phyloP scores from a whole-genome alignment of 2,329 filamentous ascomycete genomes.

The Pleomassaria siparia region DNA sequence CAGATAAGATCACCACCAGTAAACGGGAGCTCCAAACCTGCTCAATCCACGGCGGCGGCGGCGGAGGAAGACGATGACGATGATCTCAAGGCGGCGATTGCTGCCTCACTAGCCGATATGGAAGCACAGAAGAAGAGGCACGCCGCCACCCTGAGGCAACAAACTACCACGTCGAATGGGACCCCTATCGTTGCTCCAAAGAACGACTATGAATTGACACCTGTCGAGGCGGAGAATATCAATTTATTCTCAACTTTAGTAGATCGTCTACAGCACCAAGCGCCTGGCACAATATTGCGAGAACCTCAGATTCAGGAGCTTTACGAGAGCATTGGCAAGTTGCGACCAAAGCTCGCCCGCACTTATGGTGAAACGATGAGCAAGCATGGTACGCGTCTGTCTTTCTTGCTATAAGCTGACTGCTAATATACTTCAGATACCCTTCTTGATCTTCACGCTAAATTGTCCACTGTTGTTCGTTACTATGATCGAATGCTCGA shows the following conservation, averaged over 20 bases:
- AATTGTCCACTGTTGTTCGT: slow-evolving; percentile 90
- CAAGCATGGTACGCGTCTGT: slow-evolving; percentile 76
- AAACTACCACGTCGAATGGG: slow-evolving; percentile 60
- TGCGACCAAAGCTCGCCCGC: slow-evolving; percentile 89
- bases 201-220: slow-evolving; percentile 91
- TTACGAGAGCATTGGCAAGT: slow-evolving; percentile 92
- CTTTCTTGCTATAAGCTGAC: not conserved
- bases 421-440: slow-evolving; percentile 66
- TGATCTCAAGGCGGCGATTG: slow-evolving; percentile 91
- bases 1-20: slow-evolving; percentile 34
- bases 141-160: slow-evolving; percentile 78
- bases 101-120: slow-evolving; percentile 93
- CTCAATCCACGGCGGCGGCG: slow-evolving; percentile 32
- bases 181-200: slow-evolving; percentile 65
- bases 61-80: slow-evolving; percentile 82
- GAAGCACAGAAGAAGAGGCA: slow-evolving; percentile 96
- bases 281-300: slow-evolving; percentile 90
- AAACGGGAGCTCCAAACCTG: slow-evolving; percentile 44
- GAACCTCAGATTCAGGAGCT: slow-evolving; percentile 98
- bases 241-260: slow-evolving; percentile 93
- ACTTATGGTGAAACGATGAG: slow-evolving; percentile 99
- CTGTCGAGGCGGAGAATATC: slow-evolving; percentile 95
- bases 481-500: slow-evolving; percentile 99
- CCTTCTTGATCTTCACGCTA: slow-evolving; percentile 88
- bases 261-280: slow-evolving; percentile 90